These are phyloP conservation scores for Xylaria sp. DNA, from an alignment of 2,329 filamentous ascomycete genomes.

Conservation along the genomic window DNA sequence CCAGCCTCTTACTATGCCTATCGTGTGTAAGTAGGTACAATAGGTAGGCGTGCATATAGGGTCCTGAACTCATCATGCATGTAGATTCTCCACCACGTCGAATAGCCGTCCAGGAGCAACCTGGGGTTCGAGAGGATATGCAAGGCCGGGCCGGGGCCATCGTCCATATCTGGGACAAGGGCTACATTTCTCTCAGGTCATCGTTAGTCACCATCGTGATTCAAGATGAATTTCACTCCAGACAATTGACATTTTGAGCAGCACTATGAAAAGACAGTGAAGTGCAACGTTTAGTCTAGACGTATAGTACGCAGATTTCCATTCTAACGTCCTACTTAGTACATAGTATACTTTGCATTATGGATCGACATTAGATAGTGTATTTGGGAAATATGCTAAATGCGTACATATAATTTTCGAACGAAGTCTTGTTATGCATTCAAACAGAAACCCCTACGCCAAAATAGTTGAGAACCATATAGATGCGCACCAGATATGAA, in stretches of 20 bases:
- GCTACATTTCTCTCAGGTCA: slow-evolving; percentile 27
- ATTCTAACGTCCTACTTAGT: too few species aligned
- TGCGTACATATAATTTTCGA: slow-evolving; percentile 13
- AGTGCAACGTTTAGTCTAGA: neutral
- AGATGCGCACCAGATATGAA: slow-evolving; percentile 23
- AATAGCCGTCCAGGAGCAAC: slow-evolving; percentile 8
- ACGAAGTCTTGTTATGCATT: slow-evolving; percentile 1
- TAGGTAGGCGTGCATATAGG: slow-evolving; percentile 1
- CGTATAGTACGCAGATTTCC: neutral
- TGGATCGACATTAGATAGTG: neutral
- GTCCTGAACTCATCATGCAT: slow-evolving; percentile 27
- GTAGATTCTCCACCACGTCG: slow-evolving; percentile 17
- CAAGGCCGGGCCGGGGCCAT: slow-evolving; percentile 16
- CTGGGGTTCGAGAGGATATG: slow-evolving; percentile 19
- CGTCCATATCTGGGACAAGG: slow-evolving; percentile 8
- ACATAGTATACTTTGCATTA: neutral
- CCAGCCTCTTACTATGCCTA: neutral
- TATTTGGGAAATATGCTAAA: neutral
- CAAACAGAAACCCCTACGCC: slow-evolving; percentile 15
- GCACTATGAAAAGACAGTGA: neutral
- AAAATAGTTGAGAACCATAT: slow-evolving; percentile 12
- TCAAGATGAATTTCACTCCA: neutral
- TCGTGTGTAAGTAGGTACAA: slow-evolving; percentile 5
- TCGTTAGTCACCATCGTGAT: slow-evolving; percentile 31
- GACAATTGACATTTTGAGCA: neutral